Evolutionary conservation across 331 rosid genomes (phyloP).

Genomic region (Prunus yedoensis): DNA sequence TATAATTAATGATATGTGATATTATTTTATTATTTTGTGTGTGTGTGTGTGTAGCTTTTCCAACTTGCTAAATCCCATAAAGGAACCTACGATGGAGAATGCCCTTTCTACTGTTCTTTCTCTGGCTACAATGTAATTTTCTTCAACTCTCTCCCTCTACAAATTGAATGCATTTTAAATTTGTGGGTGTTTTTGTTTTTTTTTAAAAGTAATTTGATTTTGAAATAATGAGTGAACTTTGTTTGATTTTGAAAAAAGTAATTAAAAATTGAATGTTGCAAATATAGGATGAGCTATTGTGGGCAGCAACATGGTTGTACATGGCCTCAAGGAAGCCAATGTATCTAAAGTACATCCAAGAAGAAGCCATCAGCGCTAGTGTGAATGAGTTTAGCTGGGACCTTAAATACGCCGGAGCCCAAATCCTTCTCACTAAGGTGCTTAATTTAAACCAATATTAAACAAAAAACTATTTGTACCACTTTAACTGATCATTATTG

Average conservation of each 20-base stretch:
- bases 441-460: background rate
- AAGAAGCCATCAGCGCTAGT: constrained; percentile 59
- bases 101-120: constrained; percentile 95
- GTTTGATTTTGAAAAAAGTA: background rate
- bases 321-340: constrained; percentile 46
- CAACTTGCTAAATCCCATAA: constrained; percentile 54
- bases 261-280: background rate
- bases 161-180: background rate
- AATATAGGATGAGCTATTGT: constrained; percentile 76
- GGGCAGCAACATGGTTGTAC: constrained; percentile 96
- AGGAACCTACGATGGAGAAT: constrained; percentile 91
- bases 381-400: constrained; percentile 97
- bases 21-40: background rate
- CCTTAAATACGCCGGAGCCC: constrained; percentile 92
- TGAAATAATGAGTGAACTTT: no score
- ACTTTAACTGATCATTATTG: background rate
- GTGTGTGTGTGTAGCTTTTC: constrained; percentile 49
- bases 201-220: no score
- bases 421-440: constrained; percentile 69
- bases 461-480: background rate
- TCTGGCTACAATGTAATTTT: constrained; percentile 72
- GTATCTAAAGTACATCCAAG: constrained; percentile 52
- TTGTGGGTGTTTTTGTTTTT: background rate
- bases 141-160: constrained; percentile 2
- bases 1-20: background rate